A percentile compares a stretch with the other conserved stretches of the same genome.
These are phyloP conservation scores for Pugionium cornutum DNA, from an alignment of 345 rosid species.

Conservation along the genomic window DNA sequence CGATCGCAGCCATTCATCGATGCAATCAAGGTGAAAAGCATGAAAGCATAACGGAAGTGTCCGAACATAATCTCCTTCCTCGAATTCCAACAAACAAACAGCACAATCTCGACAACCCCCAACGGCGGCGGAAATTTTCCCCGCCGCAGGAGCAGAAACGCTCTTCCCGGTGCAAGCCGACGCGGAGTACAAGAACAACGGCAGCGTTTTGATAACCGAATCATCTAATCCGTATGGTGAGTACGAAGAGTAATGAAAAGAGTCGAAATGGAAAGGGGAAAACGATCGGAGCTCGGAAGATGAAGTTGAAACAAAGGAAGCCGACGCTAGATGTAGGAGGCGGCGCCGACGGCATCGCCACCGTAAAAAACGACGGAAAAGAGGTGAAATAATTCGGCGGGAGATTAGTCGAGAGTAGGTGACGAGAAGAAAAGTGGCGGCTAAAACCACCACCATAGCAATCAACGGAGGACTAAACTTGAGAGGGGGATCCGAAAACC, in stretches of 20 bases:
- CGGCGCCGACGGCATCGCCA: slow-evolving; percentile 53
- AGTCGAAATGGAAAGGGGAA: slow-evolving; percentile 62
- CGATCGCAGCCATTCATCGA: slow-evolving; percentile 84
- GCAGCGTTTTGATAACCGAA: slow-evolving; percentile 80
- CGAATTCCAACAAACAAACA: slow-evolving; percentile 86
- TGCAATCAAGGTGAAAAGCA: slow-evolving; percentile 92
- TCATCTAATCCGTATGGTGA: slow-evolving; percentile 84
- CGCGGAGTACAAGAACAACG: slow-evolving; percentile 63
- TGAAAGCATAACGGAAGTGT: slow-evolving; percentile 83
- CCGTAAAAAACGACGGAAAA: slow-evolving; percentile 52
- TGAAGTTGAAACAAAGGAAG: slow-evolving; percentile 54
- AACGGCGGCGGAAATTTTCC: slow-evolving; percentile 32
- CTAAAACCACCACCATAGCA: slow-evolving; percentile 85
- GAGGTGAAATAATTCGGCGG: slow-evolving; percentile 53
- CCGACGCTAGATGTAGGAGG: slow-evolving; percentile 43
- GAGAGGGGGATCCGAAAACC: slow-evolving; percentile 52
- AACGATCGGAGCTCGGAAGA: slow-evolving; percentile 44
- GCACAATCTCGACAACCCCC: slow-evolving; percentile 60
- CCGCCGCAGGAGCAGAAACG: slow-evolving; percentile 22
- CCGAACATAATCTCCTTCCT: slow-evolving; percentile 74
- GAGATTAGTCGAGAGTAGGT: slow-evolving; percentile 84
- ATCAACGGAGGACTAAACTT: slow-evolving; percentile 90
- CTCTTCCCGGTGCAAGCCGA: slow-evolving; percentile 37
- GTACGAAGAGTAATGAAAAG: slow-evolving; percentile 49
- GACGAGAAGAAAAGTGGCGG: slow-evolving; percentile 70